phyloP scores from a whole-genome alignment of 2,329 filamentous ascomycete genomes.

The Microthyrium microscopicum region DNA sequence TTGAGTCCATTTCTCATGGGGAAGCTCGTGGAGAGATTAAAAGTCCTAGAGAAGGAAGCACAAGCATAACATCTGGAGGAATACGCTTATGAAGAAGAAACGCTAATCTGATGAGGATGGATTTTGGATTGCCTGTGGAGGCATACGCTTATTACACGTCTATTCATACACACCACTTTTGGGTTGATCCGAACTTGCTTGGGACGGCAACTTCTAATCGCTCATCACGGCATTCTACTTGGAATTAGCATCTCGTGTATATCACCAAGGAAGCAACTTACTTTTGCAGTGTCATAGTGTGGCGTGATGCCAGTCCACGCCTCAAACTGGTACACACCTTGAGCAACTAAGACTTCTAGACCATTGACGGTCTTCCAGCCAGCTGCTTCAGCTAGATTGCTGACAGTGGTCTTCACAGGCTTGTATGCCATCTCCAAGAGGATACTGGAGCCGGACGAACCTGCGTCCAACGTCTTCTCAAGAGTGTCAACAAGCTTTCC shows the following conservation, averaged over 20 bases:
- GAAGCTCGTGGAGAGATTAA: conserved; percentile 31
- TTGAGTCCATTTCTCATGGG: conserved; percentile 31
- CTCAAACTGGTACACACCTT: conserved; percentile 74
- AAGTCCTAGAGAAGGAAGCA: conserved; percentile 12
- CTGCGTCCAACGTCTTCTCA: conserved; percentile 24
- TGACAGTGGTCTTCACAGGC: conserved; percentile 65
- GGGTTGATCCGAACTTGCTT: too few relatives aligned
- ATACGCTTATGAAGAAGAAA: neutral
- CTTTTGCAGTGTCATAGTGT: conserved; percentile 51
- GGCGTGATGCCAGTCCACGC: conserved; percentile 72
- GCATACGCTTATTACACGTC: too few relatives aligned
- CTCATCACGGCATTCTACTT: too few relatives aligned
- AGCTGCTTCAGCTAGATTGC: conserved; percentile 61
- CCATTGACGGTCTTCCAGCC: conserved; percentile 78
- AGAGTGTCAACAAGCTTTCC: conserved; percentile 42
- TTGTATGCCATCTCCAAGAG: conserved; percentile 96
- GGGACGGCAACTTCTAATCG: too few relatives aligned
- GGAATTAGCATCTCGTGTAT: too few relatives aligned
- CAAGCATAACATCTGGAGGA: neutral
- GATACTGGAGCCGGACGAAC: too few relatives aligned
- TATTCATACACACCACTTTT: too few relatives aligned
- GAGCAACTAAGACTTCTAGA: conserved; percentile 73
- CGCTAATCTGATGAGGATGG: too few relatives aligned
- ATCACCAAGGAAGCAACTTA: neutral
- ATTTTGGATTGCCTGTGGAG: too few relatives aligned